Base-by-base conservation (phyloP, 1,284 basidiomycete genomes). In the Naganishia cerealis region DNA sequence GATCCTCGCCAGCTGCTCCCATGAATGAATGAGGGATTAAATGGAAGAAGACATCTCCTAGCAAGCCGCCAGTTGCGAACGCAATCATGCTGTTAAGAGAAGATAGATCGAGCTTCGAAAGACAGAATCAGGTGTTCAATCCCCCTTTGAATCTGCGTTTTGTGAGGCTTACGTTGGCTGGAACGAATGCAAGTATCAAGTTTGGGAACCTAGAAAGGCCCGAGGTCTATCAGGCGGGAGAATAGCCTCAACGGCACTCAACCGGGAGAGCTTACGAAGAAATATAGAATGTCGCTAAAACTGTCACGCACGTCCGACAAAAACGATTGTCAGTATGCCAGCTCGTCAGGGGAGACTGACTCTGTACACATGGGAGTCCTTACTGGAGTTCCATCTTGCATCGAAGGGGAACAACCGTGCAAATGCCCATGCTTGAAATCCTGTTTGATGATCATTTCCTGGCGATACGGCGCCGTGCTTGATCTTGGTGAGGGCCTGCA, bases 221-320 rank as follows among this genome's bases (percentile, higher is more conserved):
- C 26, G 52, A 54, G 50, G 59, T 59, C n/a, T 33, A 39, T 57
- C 26, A 42, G 16, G 42, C 53, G 56, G 68, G 74, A 71, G 72
- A 75, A 65, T 73, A 68, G 67, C 65, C 61, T 66, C 61, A 13
- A 70, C 21, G 24, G 8, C 8, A 16, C 15, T 40, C n/a, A 46
- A 18, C 18, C 38, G 26, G 3, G n/a, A 42, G 56, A 46, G 83
- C 90, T 77, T 75, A 92, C 90, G 91, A 93, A 84, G 90, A 92
- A 78, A 93, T 93, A 83, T 94, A 93, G 83, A 93, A 92, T 39
- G 91, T 93, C 71, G 89, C 91, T 50, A 93, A 83, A 71, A 94
- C 67, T 67, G 5, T 18, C 2, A 13, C 36, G 15, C 12, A 10
- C 7, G 9, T 46, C 12, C 24, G 13, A 38, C 6, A 10, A 4